Evolutionary conservation across 1,284 basidiomycete species (phyloP), one percentile per base, ranked within the genome.

Genomic region (Kwoniella shivajii): DNA sequence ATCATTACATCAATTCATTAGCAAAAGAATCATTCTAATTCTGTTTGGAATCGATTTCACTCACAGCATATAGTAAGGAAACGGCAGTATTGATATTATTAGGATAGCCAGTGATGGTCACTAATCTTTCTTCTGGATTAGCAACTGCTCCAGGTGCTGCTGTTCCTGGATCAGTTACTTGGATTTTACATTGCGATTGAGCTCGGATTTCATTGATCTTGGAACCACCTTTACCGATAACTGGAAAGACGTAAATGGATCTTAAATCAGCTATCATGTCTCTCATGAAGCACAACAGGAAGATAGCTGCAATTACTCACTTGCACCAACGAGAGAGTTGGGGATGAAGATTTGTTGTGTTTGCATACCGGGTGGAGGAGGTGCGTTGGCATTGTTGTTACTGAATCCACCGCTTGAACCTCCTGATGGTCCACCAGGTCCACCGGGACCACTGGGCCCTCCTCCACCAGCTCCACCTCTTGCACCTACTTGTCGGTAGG

Each of bases 291-390:
- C 9, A 20, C 27, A 29, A 20, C 2, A 22, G 27, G 3, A 42
- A 26, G 6, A 10, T 26, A 26, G 5, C 16, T 16, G 37, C 16
- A n/a, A 13, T 48, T 6, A 76, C 79, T 70, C 61, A 79, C 80
- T 96, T 71, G 92, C 93, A 14, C 93, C 96, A 18, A 99, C 96
- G 14, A 99, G 83, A 67, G 96, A 91, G 74, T 98, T 98, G 24
- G 96, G 96, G 66, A 99, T 97, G 76, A 91, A 99, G 65, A 99
- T 97, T 77, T 98, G 93, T 75, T 99, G 95, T 3, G 92, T 96
- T 78, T 97, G 93, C 54, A 74, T 65, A 30, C 75, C 73, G n/a
- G 77, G 75, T 14, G 64, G 67, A 29, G 64, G 59, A 2, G 67
- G 56, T 16, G 51, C 62, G n/a, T 64, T 66, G 36, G 65, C 61